phyloP scores from a whole-genome alignment of 305 asterid genomes.

The Solanum hybrid region DNA sequence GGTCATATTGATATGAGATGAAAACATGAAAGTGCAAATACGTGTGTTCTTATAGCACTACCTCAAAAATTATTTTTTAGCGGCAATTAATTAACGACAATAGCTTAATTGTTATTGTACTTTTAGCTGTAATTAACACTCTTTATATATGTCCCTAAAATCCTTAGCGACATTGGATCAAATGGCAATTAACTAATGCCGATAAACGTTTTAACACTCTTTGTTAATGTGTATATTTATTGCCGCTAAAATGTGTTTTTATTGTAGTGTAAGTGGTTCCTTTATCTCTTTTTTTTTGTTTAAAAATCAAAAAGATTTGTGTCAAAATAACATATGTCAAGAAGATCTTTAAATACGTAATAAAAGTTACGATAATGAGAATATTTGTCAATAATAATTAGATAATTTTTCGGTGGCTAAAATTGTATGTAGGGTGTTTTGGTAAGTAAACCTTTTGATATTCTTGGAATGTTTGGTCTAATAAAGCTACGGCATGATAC shows the following conservation, averaged over 20 bases:
- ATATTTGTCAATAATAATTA: not conserved
- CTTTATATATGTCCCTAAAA: no score
- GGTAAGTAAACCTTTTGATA: not conserved
- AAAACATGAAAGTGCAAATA: not conserved
- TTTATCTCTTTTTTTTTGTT: not conserved
- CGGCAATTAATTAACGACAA: no score
- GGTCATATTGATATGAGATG: not conserved
- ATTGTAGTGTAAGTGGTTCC: not conserved
- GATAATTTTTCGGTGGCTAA: not conserved
- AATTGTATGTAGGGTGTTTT: not conserved
- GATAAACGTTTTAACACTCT: no score
- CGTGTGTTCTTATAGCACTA: not conserved
- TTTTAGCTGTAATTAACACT: no score
- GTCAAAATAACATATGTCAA: not conserved
- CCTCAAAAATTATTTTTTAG: no score
- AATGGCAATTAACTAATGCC: no score
- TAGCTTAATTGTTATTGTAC: no score
- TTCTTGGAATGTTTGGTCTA: not conserved
- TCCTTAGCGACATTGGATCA: no score
- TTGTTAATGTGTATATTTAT: no score
- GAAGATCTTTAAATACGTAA: not conserved
- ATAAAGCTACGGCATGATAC: not conserved
- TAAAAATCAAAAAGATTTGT: no score
- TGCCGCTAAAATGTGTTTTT: no score
- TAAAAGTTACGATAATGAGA: not conserved